Evolutionary conservation across 768 basidiomycete genomes (phyloP).

Genomic region (Rhodotorula taiwanensis): DNA sequence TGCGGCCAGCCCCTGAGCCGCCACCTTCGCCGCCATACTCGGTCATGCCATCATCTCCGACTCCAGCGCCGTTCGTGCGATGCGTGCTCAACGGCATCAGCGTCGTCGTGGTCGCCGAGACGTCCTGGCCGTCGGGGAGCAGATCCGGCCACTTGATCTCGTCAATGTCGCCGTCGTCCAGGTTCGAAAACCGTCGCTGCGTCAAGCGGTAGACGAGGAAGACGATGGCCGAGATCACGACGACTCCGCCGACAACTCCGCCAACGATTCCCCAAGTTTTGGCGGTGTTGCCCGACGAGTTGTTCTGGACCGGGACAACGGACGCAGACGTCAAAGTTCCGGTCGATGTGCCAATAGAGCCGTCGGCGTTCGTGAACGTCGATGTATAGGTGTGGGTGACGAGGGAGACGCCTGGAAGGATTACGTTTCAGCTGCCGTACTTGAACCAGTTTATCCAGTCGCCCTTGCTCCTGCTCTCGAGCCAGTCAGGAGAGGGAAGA

Average conservation of each 20-base stretch:
- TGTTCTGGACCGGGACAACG: slow-evolving; percentile 9
- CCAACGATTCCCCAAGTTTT: slow-evolving; percentile 35
- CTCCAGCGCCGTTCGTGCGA: slow-evolving; percentile 32
- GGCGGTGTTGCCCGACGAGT: slow-evolving; percentile 3
- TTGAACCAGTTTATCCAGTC: too few relatives aligned
- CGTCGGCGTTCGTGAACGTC: slow-evolving; percentile 16
- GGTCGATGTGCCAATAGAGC: slow-evolving; percentile 16
- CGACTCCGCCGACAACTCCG: slow-evolving; percentile 35
- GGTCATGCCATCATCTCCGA: slow-evolving; percentile 16
- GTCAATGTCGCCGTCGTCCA: slow-evolving; percentile 31
- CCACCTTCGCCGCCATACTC: slow-evolving; percentile 8
- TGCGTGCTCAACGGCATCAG: slow-evolving; percentile 37
- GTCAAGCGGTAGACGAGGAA: slow-evolving; percentile 34
- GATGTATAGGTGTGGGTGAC: slow-evolving; percentile 22
- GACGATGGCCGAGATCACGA: slow-evolving; percentile 24
- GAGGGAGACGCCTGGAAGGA: slow-evolving; percentile 5
- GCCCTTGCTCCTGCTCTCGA: too few relatives aligned
- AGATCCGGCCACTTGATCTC: slow-evolving; percentile 40
- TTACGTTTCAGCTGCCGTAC: too few relatives aligned
- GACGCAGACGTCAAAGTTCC: slow-evolving; percentile 4
- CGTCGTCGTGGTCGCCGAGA: slow-evolving; percentile 26
- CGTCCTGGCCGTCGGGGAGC: slow-evolving; percentile 19
- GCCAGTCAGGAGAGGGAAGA: too few relatives aligned
- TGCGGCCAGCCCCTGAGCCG: neutral
- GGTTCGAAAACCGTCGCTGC: slow-evolving; percentile 33